These are phyloP conservation scores for Yamadazyma paraphyllophila DNA, from an alignment of 805 yeast genomes.

Conservation along the genomic window DNA sequence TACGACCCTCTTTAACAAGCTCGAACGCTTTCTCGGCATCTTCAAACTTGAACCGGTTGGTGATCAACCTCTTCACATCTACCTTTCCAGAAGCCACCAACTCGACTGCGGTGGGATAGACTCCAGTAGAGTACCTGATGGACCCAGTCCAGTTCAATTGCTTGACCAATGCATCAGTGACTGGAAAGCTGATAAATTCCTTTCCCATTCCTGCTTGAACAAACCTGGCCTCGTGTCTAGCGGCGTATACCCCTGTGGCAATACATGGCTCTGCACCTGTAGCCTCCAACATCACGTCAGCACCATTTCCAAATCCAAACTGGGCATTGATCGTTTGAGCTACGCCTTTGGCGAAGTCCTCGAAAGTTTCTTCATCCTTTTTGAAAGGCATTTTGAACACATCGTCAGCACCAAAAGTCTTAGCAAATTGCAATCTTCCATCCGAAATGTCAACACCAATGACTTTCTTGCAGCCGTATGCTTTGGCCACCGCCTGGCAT, in stretches of 20 bases:
- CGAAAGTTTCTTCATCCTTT: slow-evolving; percentile 11
- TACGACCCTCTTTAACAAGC: slow-evolving; percentile 16
- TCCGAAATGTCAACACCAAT: slow-evolving; percentile 23
- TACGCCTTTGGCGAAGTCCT: slow-evolving; percentile 13
- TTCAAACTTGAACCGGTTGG: slow-evolving; percentile 20
- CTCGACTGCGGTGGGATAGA: slow-evolving; percentile 20
- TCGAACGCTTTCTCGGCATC: slow-evolving; percentile 22
- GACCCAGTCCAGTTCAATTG: slow-evolving; percentile 19
- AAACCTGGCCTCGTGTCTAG: slow-evolving; percentile 17
- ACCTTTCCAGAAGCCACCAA: slow-evolving; percentile 16
- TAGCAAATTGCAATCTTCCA: slow-evolving; percentile 23
- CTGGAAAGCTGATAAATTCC: slow-evolving; percentile 20
- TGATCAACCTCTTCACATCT: slow-evolving; percentile 18
- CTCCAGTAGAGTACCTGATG: slow-evolving; percentile 18
- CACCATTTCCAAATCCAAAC: slow-evolving; percentile 23
- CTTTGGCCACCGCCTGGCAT: slow-evolving; percentile 20
- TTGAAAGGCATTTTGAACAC: slow-evolving; percentile 18
- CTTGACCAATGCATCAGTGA: slow-evolving; percentile 21
- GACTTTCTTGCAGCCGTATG: slow-evolving; percentile 21
- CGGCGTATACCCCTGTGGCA: slow-evolving; percentile 16
- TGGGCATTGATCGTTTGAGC: slow-evolving; percentile 18
- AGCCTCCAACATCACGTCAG: slow-evolving; percentile 24
- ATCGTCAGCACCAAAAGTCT: slow-evolving; percentile 14
- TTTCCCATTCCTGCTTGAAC: slow-evolving; percentile 22
- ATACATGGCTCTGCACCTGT: slow-evolving; percentile 21